Percentiles rank a stretch among this genome's conserved stretches.
These are phyloP conservation scores for Auricularia auricula-judae DNA, from an alignment of 768 basidiomycete genomes.

Conservation along the genomic window DNA sequence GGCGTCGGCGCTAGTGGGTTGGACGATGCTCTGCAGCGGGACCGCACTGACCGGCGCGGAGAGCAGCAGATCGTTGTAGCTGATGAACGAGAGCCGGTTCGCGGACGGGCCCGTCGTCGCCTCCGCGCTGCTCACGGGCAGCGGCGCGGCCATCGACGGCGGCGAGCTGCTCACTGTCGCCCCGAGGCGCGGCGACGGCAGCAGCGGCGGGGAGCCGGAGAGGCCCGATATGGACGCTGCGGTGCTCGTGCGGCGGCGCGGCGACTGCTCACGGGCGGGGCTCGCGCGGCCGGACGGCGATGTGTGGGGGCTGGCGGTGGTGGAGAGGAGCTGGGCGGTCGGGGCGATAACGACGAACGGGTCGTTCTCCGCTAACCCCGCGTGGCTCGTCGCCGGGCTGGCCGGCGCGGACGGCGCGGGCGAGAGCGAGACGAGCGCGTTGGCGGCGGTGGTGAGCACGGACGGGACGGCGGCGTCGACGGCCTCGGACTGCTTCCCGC, in stretches of 20 bases:
- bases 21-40: conserved; percentile 61
- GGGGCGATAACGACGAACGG: conserved; percentile 1
- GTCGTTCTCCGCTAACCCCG: conserved; percentile 46
- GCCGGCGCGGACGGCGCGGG: conserved; percentile 17
- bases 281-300: not conserved
- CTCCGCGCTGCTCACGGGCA: conserved; percentile 12
- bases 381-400: conserved; percentile 30
- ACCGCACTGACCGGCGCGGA: conserved; percentile 64
- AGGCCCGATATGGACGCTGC: not conserved
- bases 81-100: conserved; percentile 81
- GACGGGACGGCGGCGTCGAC: conserved; percentile 76
- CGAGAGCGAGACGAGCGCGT: conserved; percentile 34
- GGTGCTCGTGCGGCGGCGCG: not conserved
- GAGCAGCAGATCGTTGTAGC: conserved; percentile 74
- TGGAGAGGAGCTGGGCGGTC: not conserved
- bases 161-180: conserved; percentile 18
- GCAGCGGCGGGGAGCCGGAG: not conserved
- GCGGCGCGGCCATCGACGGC: conserved; percentile 39
- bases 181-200: not conserved
- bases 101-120: conserved; percentile 29
- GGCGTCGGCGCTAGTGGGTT: conserved; percentile 39
- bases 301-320: not conserved
- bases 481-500: conserved; percentile 60
- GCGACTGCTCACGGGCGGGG: not conserved
- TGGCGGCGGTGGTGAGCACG: conserved; percentile 75